A percentile compares a stretch with the other conserved stretches of the same genome.
phyloP scores from a whole-genome alignment of 2,329 filamentous ascomycete genomes.

The Eutypella sp. region DNA sequence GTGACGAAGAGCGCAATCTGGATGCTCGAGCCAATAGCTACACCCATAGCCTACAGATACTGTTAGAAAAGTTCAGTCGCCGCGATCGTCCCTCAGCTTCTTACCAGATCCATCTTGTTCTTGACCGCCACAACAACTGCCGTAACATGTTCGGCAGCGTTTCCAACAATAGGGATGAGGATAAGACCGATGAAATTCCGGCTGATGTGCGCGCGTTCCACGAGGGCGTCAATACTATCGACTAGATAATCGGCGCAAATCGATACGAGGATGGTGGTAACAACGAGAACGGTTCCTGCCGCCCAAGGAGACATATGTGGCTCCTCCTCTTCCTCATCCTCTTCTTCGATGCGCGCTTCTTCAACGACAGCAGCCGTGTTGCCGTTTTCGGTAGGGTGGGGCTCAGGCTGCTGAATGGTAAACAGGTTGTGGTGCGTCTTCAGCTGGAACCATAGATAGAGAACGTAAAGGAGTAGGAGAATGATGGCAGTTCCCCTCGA shows the following conservation, averaged over 20 bases:
- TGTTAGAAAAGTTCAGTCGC: slow-evolving; percentile 5
- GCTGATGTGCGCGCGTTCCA: slow-evolving; percentile 65
- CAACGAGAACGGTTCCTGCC: slow-evolving; percentile 60
- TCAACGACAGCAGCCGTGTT: slow-evolving; percentile 13
- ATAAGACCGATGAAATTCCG: slow-evolving; percentile 79
- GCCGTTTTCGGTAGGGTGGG: slow-evolving; percentile 9
- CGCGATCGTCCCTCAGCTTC: background rate
- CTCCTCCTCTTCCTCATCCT: slow-evolving; percentile 38
- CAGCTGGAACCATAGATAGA: slow-evolving; percentile 76
- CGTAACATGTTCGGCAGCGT: slow-evolving; percentile 77
- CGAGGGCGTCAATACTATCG: slow-evolving; percentile 68
- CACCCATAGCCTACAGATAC: slow-evolving; percentile 58
- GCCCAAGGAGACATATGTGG: slow-evolving; percentile 57
- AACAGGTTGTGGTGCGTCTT: slow-evolving; percentile 70
- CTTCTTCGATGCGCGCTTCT: slow-evolving; percentile 32
- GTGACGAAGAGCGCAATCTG: slow-evolving; percentile 81
- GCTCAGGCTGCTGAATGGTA: slow-evolving; percentile 41
- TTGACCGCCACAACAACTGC: slow-evolving; percentile 74
- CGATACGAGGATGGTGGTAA: slow-evolving; percentile 65
- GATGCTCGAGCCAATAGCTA: slow-evolving; percentile 76
- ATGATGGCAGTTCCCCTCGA: slow-evolving; percentile 75
- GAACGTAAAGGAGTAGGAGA: slow-evolving; percentile 66
- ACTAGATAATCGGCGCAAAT: slow-evolving; percentile 75
- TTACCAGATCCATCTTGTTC: slow-evolving; percentile 64
- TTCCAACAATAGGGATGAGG: slow-evolving; percentile 73